Evolutionary conservation across 352 stramenopile species (phyloP), one percentile per base, ranked within the genome.

Genomic region (Globisporangium spiculum): DNA sequence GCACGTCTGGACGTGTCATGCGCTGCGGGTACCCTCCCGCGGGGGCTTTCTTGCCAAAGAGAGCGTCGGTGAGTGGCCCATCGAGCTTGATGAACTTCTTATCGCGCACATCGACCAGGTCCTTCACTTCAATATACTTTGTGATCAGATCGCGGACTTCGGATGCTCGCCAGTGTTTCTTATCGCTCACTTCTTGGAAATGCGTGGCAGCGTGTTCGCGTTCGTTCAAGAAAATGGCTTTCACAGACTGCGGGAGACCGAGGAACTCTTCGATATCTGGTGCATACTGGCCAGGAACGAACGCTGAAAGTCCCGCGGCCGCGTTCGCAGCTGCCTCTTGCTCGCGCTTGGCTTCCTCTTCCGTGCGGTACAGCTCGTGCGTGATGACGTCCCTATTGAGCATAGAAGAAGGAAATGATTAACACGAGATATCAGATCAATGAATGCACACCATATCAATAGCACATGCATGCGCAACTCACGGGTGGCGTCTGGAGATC

Each of bases 71-170:
- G 9, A 96, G 71, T 3, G 74, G 66, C 6, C 71, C 82, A 38
- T 96, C 83, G 8, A 96, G 67, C 16, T 74, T 75, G 34, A 93
- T 79, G 56, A 84, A 91, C 63, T 90, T 90, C 41, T 88, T 85
- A 69, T 96, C 83, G 8, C 59, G 66, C 41, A 67, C 22, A 26
- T 94, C 83, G 3, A 90, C 79, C 1, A 96, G 77, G 1, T 57
- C 70, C 64, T 83, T 74, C 2, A 72, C 75, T 38, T 90, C 75
- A 53, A 93, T 79, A 69, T 92, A 96, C 16, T 79, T 70, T 48
- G 68, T 76, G 20, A 93, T 76, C 26, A 89, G 67, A 22, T 89
- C 79, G 9, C 84, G 84, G 20, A 94, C 73, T 38, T 92, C 80
- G 2, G 72, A 61, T 5, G 71, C 22, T 9, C 69, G 76, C 73